Evolutionary conservation across 805 yeast species (phyloP).

Genomic region (Yamadazyma ubonensis): DNA sequence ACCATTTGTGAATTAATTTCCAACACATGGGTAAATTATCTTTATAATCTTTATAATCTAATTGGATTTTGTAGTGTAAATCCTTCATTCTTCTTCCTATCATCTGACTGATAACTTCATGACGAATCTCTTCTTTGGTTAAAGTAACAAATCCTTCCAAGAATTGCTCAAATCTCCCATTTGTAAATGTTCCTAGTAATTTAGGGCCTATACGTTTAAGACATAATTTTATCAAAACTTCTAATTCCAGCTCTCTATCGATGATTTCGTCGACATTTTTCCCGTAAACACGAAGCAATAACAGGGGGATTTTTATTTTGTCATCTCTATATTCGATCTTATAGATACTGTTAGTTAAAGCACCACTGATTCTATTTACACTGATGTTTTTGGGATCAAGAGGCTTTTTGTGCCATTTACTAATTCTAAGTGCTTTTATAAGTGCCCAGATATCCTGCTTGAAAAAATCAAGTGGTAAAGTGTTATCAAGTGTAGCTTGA

Average conservation of each 20-base stretch:
- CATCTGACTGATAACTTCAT: constrained; percentile 72
- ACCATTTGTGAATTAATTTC: constrained; percentile 73
- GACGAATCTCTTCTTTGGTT: constrained; percentile 69
- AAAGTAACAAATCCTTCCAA: constrained; percentile 79
- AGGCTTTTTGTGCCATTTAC: constrained; percentile 72
- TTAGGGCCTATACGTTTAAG: constrained; percentile 82
- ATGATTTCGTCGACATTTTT: constrained; percentile 81
- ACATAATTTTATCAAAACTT: constrained; percentile 69
- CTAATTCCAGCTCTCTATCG: constrained; percentile 80
- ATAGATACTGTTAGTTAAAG: constrained; percentile 88
- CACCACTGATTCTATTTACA: constrained; percentile 79
- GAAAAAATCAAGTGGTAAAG: constrained; percentile 80
- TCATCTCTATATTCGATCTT: constrained; percentile 57
- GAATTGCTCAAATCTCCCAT: constrained; percentile 94
- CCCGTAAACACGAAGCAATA: constrained; percentile 84
- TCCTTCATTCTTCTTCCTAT: constrained; percentile 97
- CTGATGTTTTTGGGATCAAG: constrained; percentile 43
- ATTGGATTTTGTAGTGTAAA: constrained; percentile 74
- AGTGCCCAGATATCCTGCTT: constrained; percentile 74
- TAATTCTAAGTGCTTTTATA: constrained; percentile 59
- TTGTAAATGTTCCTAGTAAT: constrained; percentile 81
- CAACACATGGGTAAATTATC: constrained; percentile 65
- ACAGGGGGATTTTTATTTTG: constrained; percentile 47
- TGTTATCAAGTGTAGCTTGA: constrained; percentile 64
- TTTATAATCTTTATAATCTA: constrained; percentile 54